phyloP scores from a whole-genome alignment of 2,329 filamentous ascomycete genomes.

The Penicillium sp. region DNA sequence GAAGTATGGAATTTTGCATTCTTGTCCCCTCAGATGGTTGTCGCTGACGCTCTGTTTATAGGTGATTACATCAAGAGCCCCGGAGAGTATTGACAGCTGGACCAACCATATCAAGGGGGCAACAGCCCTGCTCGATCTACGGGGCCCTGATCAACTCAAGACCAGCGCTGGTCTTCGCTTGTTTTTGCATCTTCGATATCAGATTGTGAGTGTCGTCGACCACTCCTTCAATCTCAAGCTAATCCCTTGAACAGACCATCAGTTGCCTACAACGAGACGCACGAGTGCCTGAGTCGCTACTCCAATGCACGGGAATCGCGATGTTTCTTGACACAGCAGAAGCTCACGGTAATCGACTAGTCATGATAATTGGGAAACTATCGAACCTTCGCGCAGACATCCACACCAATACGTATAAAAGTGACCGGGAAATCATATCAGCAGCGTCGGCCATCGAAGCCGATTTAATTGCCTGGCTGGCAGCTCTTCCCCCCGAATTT shows the following conservation, averaged over 20 bases:
- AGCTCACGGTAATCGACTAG: slow-evolving; percentile 31
- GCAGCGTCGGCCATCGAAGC: slow-evolving; percentile 36
- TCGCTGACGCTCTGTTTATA: slow-evolving; percentile 13
- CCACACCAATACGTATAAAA: slow-evolving; percentile 23
- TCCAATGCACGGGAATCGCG: slow-evolving; percentile 33
- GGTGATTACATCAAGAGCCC: slow-evolving; percentile 44
- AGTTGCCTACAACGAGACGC: slow-evolving; percentile 37
- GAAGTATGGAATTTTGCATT: slow-evolving; percentile 49
- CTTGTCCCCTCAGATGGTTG: not conserved
- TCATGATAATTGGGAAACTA: slow-evolving; percentile 31
- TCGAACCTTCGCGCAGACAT: slow-evolving; percentile 39
- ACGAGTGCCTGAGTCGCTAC: slow-evolving; percentile 33
- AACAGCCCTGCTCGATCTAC: slow-evolving; percentile 55
- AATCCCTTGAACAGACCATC: slow-evolving; percentile 29
- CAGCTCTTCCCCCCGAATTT: slow-evolving; percentile 29
- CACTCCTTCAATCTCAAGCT: not conserved
- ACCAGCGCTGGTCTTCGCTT: slow-evolving; percentile 51
- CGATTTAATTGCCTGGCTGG: slow-evolving; percentile 36
- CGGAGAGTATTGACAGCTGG: slow-evolving; percentile 52
- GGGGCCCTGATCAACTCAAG: slow-evolving; percentile 41
- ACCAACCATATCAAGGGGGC: slow-evolving; percentile 61
- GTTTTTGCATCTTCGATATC: slow-evolving; percentile 58
- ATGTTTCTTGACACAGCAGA: slow-evolving; percentile 32
- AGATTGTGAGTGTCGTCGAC: slow-evolving; percentile 48
- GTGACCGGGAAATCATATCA: slow-evolving; percentile 33